Base-by-base conservation (phyloP, 768 basidiomycete genomes). In the Panellus pusillus region DNA sequence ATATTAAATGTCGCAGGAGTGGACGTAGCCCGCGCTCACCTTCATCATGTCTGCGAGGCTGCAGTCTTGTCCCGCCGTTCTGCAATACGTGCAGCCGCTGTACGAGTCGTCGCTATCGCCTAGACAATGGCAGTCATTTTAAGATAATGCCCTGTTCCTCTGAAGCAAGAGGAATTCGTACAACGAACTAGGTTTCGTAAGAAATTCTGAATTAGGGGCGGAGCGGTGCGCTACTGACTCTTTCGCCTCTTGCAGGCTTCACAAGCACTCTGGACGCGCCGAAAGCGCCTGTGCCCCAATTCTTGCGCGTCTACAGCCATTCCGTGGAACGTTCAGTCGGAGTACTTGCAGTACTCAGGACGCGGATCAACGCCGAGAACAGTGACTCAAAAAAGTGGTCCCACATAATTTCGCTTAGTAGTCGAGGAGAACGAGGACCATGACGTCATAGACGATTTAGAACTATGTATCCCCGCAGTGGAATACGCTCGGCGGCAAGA, bases 191-290 rank as follows among this genome's bases (percentile, higher is more conserved):
- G 24, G 24, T 24, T 6, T 24, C 2, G 24, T 24, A 24, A 24
- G 24, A 24, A 24, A 24, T 24, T 2, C 6, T 24, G 24, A n/a
- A 32, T 40, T 32, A 1, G 41, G 38, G 15, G 38, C 15, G 19
- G 31, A 48, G 9, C 42, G 46, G 19, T 68, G 74, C n/a, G n/a
- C n/a, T 50, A 55, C 35, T 7, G 9, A 83, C 86, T 80, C 68
- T 91, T 91, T 76, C 88, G 87, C 51, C 79, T 73, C 63, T 86
- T 79, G 69, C 88, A 91, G 11, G 81, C 71, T 64, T 89, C 87
- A 68, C 87, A 89, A 28, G 86, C 87, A 39, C 85, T 24, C 24
- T 24, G 24, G 24, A 24, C 6, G 24, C 24, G 24, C 24, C 24
- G 24, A 24, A 24, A 24, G 24, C 24, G 24, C 6, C 24, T 24